Evolutionary conservation across 768 basidiomycete species (phyloP), one percentile per base, ranked within the genome.

Genomic region (Lentinus tigrinus): DNA sequence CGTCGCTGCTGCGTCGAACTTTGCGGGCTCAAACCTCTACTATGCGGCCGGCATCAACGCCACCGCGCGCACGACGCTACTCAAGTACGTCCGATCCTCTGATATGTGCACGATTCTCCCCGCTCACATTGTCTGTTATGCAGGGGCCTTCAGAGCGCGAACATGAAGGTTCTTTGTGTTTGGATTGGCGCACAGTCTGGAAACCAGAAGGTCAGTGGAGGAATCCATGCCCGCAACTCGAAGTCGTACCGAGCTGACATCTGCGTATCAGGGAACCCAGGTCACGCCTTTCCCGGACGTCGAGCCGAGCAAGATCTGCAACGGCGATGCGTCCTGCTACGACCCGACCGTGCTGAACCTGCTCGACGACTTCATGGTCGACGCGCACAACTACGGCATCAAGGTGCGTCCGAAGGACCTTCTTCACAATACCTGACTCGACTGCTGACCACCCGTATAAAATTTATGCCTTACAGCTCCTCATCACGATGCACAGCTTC

Each of bases 281-380:
- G 66, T 72, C 53, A 62, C 60, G 44, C 46, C 63, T 3, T 73
- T 72, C 48, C 67, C 65, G 1, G 73, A 73, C 56, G 66, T 76
- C 17, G 75, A 76, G 59, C 70, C 73, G 10, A 69, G 57, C 24
- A 62, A 62, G 5, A 69, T 74, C 27, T 68, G 72, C 70, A 38
- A 72, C 65, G 54, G 67, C 8, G 62, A 43, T 36, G 49, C 47
- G 14, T 60, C 58, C 1, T 68, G 65, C 55, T 77, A 76, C 62
- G 61, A 76, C 59, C 71, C 72, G 54, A 72, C 72, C 1, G 68
- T 75, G 14, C 63, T 77, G 14, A 63, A 75, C 39, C 65, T 64
- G 16, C 66, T 76, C 19, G 75, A 77, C 62, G 72, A 72, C 28
- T 65, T 77, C 49, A 77, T 77, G 75, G 58, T 75, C 40, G 73